phyloP scores from a whole-genome alignment of 2,329 filamentous ascomycete genomes.

The Fusarium keratoplasticum region DNA sequence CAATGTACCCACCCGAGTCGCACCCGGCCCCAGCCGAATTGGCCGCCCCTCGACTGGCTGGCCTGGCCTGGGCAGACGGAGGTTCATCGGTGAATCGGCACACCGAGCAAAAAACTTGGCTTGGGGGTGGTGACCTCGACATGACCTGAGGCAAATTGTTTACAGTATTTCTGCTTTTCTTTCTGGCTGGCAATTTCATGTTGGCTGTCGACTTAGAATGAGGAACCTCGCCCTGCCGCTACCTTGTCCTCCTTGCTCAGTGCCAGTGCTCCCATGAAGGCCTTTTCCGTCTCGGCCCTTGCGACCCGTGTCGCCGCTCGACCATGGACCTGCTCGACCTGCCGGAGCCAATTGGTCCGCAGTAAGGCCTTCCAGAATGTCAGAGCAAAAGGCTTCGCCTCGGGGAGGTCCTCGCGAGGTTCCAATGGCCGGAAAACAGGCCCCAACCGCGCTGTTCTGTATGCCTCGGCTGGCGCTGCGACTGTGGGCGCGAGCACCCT shows the following conservation, averaged over 20 bases:
- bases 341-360: constrained; percentile 54
- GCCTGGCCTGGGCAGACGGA: constrained; percentile 37
- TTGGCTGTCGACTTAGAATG: constrained; percentile 35
- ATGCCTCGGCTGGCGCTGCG: constrained; percentile 64
- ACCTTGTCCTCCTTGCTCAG: constrained; percentile 22
- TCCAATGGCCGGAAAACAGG: constrained; percentile 36
- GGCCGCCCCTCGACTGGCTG: neutral
- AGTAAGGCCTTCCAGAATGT: constrained; percentile 45
- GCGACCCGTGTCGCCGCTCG: constrained; percentile 53
- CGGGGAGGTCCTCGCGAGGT: constrained; percentile 41
- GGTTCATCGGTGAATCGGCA: constrained; percentile 43
- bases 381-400: constrained; percentile 46
- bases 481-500: constrained; percentile 61
- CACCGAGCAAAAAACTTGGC: constrained; percentile 42
- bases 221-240: constrained; percentile 19
- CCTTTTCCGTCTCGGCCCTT: constrained; percentile 52
- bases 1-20: constrained; percentile 6
- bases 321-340: constrained; percentile 61
- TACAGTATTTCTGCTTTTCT: neutral
- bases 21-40: constrained; percentile 44
- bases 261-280: constrained; percentile 53
- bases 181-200: neutral
- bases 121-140: constrained; percentile 14
- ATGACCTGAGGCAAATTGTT: constrained; percentile 32
- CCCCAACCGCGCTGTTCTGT: constrained; percentile 53